A percentile compares a stretch with the other conserved stretches of the same genome.
Evolutionary conservation across 192 early-diverging fungal genomes (phyloP).

Genomic region (Spizellomyces sp.): DNA sequence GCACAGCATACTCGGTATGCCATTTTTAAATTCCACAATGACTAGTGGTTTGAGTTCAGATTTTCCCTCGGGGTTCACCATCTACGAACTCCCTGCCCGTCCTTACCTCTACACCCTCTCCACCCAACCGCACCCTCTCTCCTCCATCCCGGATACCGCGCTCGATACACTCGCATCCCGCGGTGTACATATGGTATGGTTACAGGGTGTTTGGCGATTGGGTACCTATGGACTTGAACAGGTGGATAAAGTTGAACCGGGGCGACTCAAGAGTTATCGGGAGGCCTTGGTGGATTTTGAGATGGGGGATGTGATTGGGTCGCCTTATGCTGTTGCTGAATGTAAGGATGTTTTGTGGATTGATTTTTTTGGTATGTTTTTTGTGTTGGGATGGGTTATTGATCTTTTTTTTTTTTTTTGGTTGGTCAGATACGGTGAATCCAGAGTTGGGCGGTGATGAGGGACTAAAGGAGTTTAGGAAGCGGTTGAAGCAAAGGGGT

Average conservation of each 20-base stretch:
- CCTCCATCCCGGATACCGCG: not conserved
- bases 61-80: not conserved
- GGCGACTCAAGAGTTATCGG: not conserved
- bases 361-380: too few relatives aligned
- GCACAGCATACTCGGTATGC: too few relatives aligned
- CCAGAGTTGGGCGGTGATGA: constrained; percentile 9
- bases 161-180: not conserved
- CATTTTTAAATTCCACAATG: too few relatives aligned
- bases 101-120: not conserved
- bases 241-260: not conserved
- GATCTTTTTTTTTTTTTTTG: not conserved
- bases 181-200: not conserved
- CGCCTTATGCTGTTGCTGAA: constrained; percentile 2
- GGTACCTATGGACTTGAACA: not conserved
- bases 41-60: too few relatives aligned
- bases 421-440: not conserved
- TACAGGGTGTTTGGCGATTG: constrained; percentile 2
- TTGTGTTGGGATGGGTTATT: not conserved
- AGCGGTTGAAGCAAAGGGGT: not conserved
- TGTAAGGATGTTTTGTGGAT: too few relatives aligned
- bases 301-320: constrained; percentile 8
- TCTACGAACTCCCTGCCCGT: constrained; percentile 5
- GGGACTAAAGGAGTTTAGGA: not conserved
- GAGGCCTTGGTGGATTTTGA: not conserved
- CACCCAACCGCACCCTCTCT: not conserved